phyloP scores from a whole-genome alignment of 495 filamentous ascomycete species.

The Podospora pseudopauciseta region DNA sequence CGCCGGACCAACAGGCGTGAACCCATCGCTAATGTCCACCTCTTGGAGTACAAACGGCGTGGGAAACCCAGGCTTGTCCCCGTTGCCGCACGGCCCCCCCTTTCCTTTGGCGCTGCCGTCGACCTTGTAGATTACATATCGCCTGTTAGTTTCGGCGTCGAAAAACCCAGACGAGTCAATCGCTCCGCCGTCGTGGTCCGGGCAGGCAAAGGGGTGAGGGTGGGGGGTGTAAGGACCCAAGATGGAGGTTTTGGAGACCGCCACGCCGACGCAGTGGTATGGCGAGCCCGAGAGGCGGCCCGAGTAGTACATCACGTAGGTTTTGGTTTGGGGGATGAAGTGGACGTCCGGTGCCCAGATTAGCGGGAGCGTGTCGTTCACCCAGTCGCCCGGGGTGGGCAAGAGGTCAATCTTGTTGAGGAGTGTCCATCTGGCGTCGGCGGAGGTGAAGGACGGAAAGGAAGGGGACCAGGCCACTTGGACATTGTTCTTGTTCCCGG shows the following conservation, averaged over 20 bases:
- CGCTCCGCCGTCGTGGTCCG: constrained; percentile 48
- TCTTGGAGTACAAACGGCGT: constrained; percentile 60
- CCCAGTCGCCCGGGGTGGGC: constrained; percentile 28
- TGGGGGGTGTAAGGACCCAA: constrained; percentile 49
- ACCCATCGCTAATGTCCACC: constrained; percentile 45
- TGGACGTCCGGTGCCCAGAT: constrained; percentile 52
- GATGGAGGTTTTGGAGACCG: constrained; percentile 32
- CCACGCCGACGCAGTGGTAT: constrained; percentile 54
- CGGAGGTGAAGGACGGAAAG: constrained; percentile 7
- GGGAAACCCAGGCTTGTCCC: constrained; percentile 41
- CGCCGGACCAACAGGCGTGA: constrained; percentile 49
- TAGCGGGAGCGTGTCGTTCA: constrained; percentile 22
- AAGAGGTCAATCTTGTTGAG: constrained; percentile 28
- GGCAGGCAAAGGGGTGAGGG: constrained; percentile 48
- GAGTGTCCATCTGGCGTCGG: constrained; percentile 22
- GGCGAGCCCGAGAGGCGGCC: constrained; percentile 35
- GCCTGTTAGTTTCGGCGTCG: constrained; percentile 45
- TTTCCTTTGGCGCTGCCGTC: constrained; percentile 57
- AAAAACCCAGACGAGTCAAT: constrained; percentile 56
- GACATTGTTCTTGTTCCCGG: constrained; percentile 26
- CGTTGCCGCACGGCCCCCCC: constrained; percentile 55
- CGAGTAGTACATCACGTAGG: constrained; percentile 58
- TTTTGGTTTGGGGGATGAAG: constrained; percentile 33
- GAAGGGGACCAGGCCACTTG: constrained; percentile 28
- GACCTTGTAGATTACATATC: constrained; percentile 59